Evolutionary conservation across 371 early-diverging fungal species (phyloP).

Genomic region (Lichtheimia hyalospora): DNA sequence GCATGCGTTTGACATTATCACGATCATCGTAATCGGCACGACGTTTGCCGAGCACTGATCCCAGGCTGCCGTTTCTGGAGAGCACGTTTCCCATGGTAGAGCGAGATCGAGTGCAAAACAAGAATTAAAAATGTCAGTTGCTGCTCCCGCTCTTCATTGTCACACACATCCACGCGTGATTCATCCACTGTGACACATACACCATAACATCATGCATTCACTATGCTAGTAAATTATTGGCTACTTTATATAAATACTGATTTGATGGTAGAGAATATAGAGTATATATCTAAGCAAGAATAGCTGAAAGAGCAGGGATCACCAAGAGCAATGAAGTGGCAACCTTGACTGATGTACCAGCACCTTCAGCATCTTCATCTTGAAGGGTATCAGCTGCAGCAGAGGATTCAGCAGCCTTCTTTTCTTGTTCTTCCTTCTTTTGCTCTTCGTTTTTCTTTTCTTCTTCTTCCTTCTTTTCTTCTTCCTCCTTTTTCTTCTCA

Average conservation of each 20-base stretch:
- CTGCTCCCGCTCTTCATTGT: too few relatives aligned
- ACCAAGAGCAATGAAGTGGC: slow-evolving; percentile 10
- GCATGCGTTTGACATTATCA: slow-evolving; percentile 12
- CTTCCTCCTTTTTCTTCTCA: neutral
- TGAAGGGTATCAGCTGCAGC: slow-evolving; percentile 13
- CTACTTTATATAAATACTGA: too few relatives aligned
- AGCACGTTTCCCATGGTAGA: slow-evolving; percentile 8
- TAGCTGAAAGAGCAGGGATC: neutral
- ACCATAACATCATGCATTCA: too few relatives aligned
- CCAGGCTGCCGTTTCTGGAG: neutral
- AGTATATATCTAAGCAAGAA: neutral
- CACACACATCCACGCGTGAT: too few relatives aligned
- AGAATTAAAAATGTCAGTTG: too few relatives aligned
- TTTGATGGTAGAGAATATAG: neutral
- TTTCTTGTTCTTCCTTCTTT: neutral
- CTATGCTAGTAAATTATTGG: too few relatives aligned
- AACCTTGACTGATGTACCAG: slow-evolving; percentile 18
- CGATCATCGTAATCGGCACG: neutral
- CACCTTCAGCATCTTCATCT: slow-evolving; percentile 8
- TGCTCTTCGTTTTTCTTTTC: neutral
- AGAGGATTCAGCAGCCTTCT: neutral
- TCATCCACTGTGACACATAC: too few relatives aligned
- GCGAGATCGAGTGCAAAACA: neutral
- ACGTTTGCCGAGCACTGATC: neutral
- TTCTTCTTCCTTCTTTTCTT: neutral